Evolutionary conservation across 257 asterid species (phyloP), one percentile per base, ranked within the genome.

Genomic region (Nicotiana knightiana): DNA sequence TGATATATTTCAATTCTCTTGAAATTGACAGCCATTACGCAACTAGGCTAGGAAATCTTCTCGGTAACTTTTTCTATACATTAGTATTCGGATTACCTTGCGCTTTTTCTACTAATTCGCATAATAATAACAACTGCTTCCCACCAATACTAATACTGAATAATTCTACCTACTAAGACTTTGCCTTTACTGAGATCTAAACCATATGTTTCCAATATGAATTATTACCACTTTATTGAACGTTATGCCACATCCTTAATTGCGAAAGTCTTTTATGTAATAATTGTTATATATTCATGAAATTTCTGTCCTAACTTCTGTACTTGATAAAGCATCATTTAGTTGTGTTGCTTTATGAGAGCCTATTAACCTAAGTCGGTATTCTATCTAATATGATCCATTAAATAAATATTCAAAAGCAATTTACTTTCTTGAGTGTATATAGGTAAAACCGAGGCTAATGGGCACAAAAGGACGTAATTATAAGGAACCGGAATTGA

Each of bases 301-400:
- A 73, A 62, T 73, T 73, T 48, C 43, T 37, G 39, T 48, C 57
- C 57, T 51, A 6, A 9, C 57, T 51, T 51, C 62, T 24, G 16
- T 73, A 10, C 8, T 73, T 48, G n/a, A 73, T 73, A 24, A 73
- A 48, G 4, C 59, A 48, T 48, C 62, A 73, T 73, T 24, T 73
- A 1, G 6, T 73, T 51, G 21, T 73, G 79, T 26, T 73, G 58
- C 62, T 73, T 73, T 73, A 73, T 48, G 15, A 71, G 46, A 58
- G 21, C 87, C 82, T 80, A 81, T 67, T 67, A 79, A 82, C 79
- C 77, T 81, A 70, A 57, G 77, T 33, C 46, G 8, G 35, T 70
- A 6, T 21, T 43, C 30, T 43, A 70, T 43, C 35, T 43, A 71
- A 26, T 73, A 26, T 73, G 37, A 3, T 48, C 15, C 62, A 13